Conservation (phyloP, 768 basidiomycete genomes). For the Boletales sp. region DNA sequence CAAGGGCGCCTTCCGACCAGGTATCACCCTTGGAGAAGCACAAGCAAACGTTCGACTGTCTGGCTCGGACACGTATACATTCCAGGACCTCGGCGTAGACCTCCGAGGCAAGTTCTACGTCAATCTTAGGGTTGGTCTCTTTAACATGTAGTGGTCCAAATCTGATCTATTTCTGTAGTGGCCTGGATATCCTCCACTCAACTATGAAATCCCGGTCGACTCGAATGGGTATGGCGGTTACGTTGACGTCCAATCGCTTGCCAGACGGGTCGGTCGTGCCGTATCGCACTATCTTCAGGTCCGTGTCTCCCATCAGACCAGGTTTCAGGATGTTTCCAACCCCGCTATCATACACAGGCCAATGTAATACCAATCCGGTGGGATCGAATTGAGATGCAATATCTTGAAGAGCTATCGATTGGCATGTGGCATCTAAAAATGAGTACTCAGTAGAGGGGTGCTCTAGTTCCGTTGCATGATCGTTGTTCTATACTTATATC, state of each 20-base stretch:
- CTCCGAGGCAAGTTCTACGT: conserved; percentile 54
- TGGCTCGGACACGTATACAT: conserved; percentile 57
- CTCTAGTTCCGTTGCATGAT: not conserved
- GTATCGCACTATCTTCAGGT: conserved; percentile 77
- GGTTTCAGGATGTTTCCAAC: conserved; percentile 5
- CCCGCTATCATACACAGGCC: conserved; percentile 37
- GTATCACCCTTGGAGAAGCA: conserved; percentile 66
- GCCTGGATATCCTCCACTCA: conserved; percentile 66
- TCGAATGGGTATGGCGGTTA: conserved; percentile 51
- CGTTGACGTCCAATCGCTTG: conserved; percentile 62
- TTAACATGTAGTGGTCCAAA: not conserved
- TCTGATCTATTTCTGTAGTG: conserved; percentile 42
- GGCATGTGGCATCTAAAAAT: conserved; percentile 74
- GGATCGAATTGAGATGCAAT: conserved; percentile 66
- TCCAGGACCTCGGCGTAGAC: conserved; percentile 66
- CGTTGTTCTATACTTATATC: conserved; percentile 8
- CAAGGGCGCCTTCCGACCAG: conserved; percentile 62
- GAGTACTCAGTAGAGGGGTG: conserved; percentile 25
- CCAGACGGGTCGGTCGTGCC: conserved; percentile 64
- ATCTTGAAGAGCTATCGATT: conserved; percentile 63
- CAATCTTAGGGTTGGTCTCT: conserved; percentile 52
- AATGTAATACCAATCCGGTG: conserved; percentile 67
- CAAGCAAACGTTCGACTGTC: conserved; percentile 61
- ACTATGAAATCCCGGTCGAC: conserved; percentile 73
- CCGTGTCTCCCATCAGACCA: conserved; percentile 11